Conservation (phyloP, 1,284 basidiomycete species). For the Violaceomyces palustris region DNA sequence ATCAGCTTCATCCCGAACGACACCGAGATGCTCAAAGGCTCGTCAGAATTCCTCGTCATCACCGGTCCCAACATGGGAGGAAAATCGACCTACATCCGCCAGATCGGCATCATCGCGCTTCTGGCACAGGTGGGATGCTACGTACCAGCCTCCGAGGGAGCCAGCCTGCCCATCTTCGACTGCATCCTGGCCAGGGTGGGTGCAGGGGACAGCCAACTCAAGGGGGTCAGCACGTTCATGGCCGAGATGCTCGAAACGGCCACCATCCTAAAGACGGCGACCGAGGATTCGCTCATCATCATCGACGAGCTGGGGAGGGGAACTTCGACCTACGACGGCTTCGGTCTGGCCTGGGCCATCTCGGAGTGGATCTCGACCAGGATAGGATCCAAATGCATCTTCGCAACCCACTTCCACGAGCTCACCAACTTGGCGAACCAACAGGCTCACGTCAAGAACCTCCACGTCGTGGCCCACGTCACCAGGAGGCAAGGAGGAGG, state of each 20-base stretch:
- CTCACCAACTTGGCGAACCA: conserved; percentile 85
- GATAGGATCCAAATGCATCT: conserved; percentile 71
- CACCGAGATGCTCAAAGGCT: conserved; percentile 71
- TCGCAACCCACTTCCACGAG: conserved; percentile 98
- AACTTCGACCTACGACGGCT: conserved; percentile 98
- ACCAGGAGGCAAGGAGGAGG: conserved; percentile 56
- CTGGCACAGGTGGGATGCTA: conserved; percentile 95
- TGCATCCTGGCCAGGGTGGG: conserved; percentile 93
- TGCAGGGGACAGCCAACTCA: conserved; percentile 93
- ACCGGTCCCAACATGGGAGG: conserved; percentile 57
- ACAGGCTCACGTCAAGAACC: conserved; percentile 80
- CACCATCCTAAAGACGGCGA: conserved; percentile 83
- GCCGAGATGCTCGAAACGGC: conserved; percentile 98
- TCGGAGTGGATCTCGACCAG: conserved; percentile 90
- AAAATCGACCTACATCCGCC: conserved; percentile 46
- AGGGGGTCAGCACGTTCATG: conserved; percentile 99
- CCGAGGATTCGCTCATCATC: conserved; percentile 87
- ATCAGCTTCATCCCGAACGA: conserved; percentile 94
- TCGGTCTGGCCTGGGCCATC: conserved; percentile 97
- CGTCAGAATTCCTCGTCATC: conserved; percentile 82
- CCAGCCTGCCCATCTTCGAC: conserved; percentile 86
- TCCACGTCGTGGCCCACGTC: conserved; percentile 94
- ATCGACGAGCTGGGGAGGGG: conserved; percentile 97
- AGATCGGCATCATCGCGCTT: conserved; percentile 86
- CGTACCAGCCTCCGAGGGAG: conserved; percentile 66